phyloP scores from a whole-genome alignment of 768 basidiomycete genomes.

The Cystobasidium tubakii region DNA sequence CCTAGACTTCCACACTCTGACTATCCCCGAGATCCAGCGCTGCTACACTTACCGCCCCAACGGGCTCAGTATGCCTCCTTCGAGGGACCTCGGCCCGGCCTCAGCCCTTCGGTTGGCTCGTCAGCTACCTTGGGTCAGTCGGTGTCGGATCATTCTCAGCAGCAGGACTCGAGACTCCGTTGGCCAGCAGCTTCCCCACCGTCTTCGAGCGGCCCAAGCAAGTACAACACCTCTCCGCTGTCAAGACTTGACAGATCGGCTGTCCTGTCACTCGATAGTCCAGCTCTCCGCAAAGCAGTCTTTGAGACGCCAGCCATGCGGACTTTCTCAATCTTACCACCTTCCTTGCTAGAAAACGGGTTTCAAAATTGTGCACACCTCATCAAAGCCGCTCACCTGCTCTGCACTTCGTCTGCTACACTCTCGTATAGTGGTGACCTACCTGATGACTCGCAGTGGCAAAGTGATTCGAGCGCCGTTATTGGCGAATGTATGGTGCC shows the following conservation, averaged over 20 bases:
- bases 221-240: neutral
- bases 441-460: constrained; percentile 25
- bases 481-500: constrained; percentile 26
- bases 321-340: constrained; percentile 5
- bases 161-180: neutral
- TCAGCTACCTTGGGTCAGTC: neutral
- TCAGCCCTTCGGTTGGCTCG: neutral
- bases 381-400: constrained; percentile 21
- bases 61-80: neutral
- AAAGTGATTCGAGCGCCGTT: neutral
- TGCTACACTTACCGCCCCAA: neutral
- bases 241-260: constrained; percentile 13
- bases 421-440: neutral
- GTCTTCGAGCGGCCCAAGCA: neutral
- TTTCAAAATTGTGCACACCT: neutral
- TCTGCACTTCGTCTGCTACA: neutral
- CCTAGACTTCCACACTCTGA: neutral
- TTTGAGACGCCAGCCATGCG: constrained; percentile 15
- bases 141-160: neutral
- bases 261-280: constrained; percentile 6
- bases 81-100: neutral
- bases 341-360: neutral
- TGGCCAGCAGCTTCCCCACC: neutral
- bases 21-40: neutral
- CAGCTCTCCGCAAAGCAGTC: constrained; percentile 16